Evolutionary conservation across 306 rosid genomes (phyloP).

Genomic region (Inga leiocalycina): DNA sequence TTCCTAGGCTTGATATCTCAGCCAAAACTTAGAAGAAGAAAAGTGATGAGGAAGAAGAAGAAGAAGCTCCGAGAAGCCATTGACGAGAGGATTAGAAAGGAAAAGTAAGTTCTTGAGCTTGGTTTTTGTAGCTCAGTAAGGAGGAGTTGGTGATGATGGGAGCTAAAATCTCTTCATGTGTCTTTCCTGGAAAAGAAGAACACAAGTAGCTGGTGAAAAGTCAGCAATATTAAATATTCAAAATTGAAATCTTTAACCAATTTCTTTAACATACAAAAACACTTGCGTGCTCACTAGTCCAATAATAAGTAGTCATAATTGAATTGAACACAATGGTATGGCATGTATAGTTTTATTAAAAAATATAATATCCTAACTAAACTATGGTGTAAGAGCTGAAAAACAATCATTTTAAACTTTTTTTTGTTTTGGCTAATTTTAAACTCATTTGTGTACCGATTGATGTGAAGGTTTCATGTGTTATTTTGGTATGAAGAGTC

Average conservation of each 20-base stretch:
- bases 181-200: background rate
- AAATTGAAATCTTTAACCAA: background rate
- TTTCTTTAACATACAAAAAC: background rate
- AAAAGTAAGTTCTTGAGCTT: background rate
- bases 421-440: too few relatives aligned
- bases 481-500: too few relatives aligned
- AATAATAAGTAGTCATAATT: background rate
- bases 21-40: constrained; percentile 43
- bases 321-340: background rate
- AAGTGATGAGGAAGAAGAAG: constrained; percentile 1
- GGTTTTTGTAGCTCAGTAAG: background rate
- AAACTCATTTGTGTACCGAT: too few relatives aligned
- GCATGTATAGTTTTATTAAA: background rate
- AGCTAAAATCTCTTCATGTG: background rate
- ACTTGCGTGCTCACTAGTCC: background rate
- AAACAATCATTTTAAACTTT: too few relatives aligned
- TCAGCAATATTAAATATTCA: background rate
- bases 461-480: too few relatives aligned
- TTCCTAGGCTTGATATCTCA: constrained; percentile 79
- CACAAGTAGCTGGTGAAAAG: constrained; percentile 19
- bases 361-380: background rate
- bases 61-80: constrained; percentile 38
- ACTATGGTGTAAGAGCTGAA: too few relatives aligned
- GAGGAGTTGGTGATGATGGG: background rate
- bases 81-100: background rate